Conservation (phyloP, 2,329 filamentous ascomycete species). For the Penicillium sp. region DNA sequence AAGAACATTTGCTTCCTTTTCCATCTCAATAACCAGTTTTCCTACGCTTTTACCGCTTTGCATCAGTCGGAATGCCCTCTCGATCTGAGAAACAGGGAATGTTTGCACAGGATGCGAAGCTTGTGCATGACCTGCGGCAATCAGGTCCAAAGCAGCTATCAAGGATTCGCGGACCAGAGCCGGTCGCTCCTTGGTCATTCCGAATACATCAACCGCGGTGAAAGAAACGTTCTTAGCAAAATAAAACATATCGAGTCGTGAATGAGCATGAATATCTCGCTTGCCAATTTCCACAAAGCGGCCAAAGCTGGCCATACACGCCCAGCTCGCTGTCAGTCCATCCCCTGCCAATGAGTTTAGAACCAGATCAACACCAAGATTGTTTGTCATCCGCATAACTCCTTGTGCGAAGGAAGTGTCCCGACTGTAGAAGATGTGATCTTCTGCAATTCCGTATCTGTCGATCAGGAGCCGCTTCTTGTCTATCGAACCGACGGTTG, state of each 20-base stretch:
- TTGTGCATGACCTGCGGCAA: not conserved
- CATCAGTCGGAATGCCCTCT: slow-evolving; percentile 9
- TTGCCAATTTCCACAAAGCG: slow-evolving; percentile 51
- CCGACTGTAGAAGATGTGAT: slow-evolving; percentile 16
- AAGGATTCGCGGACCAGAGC: too few species aligned
- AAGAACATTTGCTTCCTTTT: not conserved
- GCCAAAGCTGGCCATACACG: slow-evolving; percentile 34
- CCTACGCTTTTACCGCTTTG: slow-evolving; percentile 1
- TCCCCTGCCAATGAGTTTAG: slow-evolving; percentile 22
- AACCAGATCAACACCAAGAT: slow-evolving; percentile 20
- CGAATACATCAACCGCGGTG: slow-evolving; percentile 3
- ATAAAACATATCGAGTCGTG: not conserved
- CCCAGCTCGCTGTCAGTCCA: slow-evolving; percentile 14
- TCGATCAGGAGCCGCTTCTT: slow-evolving; percentile 17
- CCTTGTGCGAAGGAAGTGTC: slow-evolving; percentile 2
- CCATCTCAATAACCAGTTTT: slow-evolving; percentile 6
- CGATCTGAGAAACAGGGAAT: not conserved
- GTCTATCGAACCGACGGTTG: slow-evolving; percentile 6
- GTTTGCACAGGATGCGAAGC: not conserved
- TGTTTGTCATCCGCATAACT: slow-evolving; percentile 4
- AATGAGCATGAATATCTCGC: slow-evolving; percentile 33
- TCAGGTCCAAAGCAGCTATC: not conserved
- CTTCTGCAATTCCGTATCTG: slow-evolving; percentile 14
- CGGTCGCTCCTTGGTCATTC: not conserved
- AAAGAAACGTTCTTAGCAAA: slow-evolving; percentile 5